These are phyloP conservation scores for Phaeosphaeria sp. DNA, from an alignment of 2,329 filamentous ascomycete species.

Conservation along the genomic window DNA sequence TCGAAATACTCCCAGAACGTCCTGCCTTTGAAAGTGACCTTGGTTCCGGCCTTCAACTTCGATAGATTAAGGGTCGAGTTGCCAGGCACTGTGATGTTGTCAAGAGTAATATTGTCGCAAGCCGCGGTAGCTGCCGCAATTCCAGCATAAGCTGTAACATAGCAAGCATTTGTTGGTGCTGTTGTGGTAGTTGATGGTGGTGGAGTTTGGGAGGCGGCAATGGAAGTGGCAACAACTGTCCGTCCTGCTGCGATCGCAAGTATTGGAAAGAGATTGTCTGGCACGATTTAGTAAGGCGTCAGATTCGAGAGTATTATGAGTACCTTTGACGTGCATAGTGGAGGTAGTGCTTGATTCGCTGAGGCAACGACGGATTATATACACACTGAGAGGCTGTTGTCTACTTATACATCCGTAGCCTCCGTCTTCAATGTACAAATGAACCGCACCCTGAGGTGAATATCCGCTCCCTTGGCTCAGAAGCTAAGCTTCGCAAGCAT, in stretches of 20 bases:
- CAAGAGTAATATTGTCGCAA: slow-evolving; percentile 53
- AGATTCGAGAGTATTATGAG: not conserved
- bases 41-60: slow-evolving; percentile 49
- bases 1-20: slow-evolving; percentile 41
- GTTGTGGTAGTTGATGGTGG: slow-evolving; percentile 6
- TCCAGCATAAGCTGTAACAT: slow-evolving; percentile 27
- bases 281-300: not conserved
- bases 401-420: not conserved
- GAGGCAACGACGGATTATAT: not conserved
- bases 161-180: slow-evolving; percentile 11
- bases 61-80: slow-evolving; percentile 49
- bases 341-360: not conserved
- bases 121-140: slow-evolving; percentile 44
- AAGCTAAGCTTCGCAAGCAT: not conserved
- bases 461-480: not conserved
- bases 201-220: not conserved
- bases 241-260: not conserved
- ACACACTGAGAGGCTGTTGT: not conserved
- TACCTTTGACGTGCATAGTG: not conserved
- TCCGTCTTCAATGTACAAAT: not conserved
- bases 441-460: not conserved
- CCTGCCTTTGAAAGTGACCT: slow-evolving; percentile 47
- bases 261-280: not conserved
- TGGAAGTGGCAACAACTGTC: not conserved
- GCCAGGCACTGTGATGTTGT: slow-evolving; percentile 48